Conservation (phyloP, 768 basidiomycete species). For the Cystofilobasidium macerans region DNA sequence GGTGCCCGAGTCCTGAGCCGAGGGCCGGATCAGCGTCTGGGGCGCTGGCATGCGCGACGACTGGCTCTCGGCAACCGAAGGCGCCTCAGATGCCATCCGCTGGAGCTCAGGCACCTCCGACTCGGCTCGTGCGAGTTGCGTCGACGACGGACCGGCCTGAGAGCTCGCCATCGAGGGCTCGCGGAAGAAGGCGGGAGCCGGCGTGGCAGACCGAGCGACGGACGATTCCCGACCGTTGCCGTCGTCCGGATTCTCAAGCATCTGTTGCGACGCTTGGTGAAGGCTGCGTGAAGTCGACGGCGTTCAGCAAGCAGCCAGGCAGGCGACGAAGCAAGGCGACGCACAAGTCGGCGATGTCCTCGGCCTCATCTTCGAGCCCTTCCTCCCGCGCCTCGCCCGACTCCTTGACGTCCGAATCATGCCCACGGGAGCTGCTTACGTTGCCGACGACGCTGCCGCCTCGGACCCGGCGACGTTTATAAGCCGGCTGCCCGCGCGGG, state of each 20-base stretch:
- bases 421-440: background rate
- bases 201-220: background rate
- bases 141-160: background rate
- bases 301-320: too few relatives aligned
- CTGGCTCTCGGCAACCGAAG: background rate
- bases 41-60: background rate
- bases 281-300: constrained; percentile 13
- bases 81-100: background rate
- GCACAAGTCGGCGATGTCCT: constrained; percentile 52
- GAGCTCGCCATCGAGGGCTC: constrained; percentile 6
- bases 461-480: constrained; percentile 58
- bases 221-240: background rate
- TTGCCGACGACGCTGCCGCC: constrained; percentile 43
- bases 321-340: constrained; percentile 29
- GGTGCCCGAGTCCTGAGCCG: constrained; percentile 24
- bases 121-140: background rate
- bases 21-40: constrained; percentile 26
- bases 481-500: constrained; percentile 27
- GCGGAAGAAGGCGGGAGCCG: constrained; percentile 5
- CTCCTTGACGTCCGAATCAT: constrained; percentile 23
- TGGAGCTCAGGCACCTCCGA: background rate
- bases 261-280: constrained; percentile 18
- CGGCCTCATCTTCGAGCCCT: constrained; percentile 44
- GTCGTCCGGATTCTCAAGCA: background rate
- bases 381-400: constrained; percentile 30